A percentile compares a stretch with the other conserved stretches of the same genome.
These are phyloP conservation scores for Leishmania aethiopica DNA, from an alignment of 208 protist species.

Conservation along the genomic window DNA sequence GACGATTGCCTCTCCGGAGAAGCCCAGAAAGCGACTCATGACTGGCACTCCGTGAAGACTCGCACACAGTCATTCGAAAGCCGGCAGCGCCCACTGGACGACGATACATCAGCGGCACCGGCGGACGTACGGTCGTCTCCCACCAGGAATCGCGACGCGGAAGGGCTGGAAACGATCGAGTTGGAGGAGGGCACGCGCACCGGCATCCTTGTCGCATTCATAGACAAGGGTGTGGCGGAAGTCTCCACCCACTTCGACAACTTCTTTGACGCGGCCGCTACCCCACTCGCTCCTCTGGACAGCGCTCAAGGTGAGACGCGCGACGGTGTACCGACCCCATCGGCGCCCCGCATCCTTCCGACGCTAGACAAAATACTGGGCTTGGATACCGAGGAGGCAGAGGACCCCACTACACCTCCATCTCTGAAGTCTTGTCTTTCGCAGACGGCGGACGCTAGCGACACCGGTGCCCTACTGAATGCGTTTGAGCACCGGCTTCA, in stretches of 20 bases:
- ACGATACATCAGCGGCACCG: neutral
- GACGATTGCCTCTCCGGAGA: neutral
- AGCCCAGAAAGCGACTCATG: too few species aligned
- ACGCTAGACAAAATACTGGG: conserved; percentile 33
- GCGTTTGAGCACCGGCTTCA: neutral
- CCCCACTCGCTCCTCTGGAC: neutral
- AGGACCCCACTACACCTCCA: neutral
- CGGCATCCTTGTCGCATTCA: conserved; percentile 47
- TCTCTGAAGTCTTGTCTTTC: neutral
- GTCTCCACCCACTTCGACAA: conserved; percentile 58
- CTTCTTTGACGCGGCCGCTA: conserved; percentile 30
- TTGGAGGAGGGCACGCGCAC: conserved; percentile 43
- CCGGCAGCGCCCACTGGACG: neutral
- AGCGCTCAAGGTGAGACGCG: neutral
- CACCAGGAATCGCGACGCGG: neutral
- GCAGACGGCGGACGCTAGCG: neutral
- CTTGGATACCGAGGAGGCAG: neutral
- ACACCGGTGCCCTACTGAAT: neutral
- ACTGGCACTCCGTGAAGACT: neutral
- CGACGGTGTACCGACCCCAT: neutral
- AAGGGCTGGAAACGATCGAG: conserved; percentile 40
- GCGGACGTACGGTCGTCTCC: neutral
- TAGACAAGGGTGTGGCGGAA: conserved; percentile 33
- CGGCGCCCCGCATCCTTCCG: neutral
- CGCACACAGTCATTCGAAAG: too few species aligned